Base-by-base conservation (phyloP, 2,329 filamentous ascomycete genomes). In the Zymoseptoria tritici region DNA sequence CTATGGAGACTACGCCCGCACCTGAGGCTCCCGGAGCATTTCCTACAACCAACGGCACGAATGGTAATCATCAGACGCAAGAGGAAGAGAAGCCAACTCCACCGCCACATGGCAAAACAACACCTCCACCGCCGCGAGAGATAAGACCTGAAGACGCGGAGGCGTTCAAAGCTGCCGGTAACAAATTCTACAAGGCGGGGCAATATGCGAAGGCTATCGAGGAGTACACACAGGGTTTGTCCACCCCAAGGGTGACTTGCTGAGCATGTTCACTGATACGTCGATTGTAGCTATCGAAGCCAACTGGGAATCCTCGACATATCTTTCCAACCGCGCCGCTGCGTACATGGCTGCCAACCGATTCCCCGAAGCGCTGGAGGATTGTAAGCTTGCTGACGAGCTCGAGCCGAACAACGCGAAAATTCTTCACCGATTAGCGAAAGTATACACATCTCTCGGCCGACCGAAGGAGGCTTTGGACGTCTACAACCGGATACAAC, bases 111-210 rank as follows among this genome's bases (percentile, higher is more conserved):
- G 79, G 74, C 66, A 76, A 76, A 9, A 76, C 80, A 51, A 82
- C 76, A 68, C 77, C 80, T 19, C 77, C 78, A 54, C 75, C 78
- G 42, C 65, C 56, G 57, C 62, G 62, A 31, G 71, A 75, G 62
- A 63, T 65, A 64, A 75, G 68, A 53, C 76, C 78, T 50, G 89
- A 93, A 57, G 90, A 97, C 72, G 91, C 93, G 24, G 94, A 99
- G 77, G 82, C 85, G 11, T 96, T 88, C 83, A 99, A 99, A 81
- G 85, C 89, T 68, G 85, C 90, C 2, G 94, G 94, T 60, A 99
- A 99, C 79, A 94, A 94, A 71, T 93, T 90, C 72, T 99, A 97
- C 83, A 97, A 97, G 80, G 90, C 92, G 64, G 90, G 88, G 73
- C 90, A 97, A 71, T 99, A 93, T 75, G 78, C 81, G 62, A 88